These are phyloP conservation scores for Nidularia sp. DNA, from an alignment of 768 basidiomycete species.

Conservation along the genomic window DNA sequence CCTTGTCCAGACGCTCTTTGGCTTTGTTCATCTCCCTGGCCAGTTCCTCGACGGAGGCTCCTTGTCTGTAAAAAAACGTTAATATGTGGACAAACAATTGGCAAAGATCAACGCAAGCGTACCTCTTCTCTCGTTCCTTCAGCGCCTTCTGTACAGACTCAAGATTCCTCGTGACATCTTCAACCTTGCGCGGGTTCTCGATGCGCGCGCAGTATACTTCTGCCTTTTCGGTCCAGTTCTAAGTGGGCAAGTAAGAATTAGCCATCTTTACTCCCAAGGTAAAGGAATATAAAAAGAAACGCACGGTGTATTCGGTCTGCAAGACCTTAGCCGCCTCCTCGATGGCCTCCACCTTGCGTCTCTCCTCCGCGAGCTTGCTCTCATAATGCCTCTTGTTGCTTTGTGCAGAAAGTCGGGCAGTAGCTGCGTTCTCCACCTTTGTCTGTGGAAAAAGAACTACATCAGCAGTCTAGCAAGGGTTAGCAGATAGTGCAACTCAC, in stretches of 20 bases:
- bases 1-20: slow-evolving; percentile 52
- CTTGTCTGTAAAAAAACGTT: slow-evolving; percentile 45
- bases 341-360: slow-evolving; percentile 35
- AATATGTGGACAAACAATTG: not conserved
- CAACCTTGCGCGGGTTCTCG: slow-evolving; percentile 52
- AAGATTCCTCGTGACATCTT: slow-evolving; percentile 55
- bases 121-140: slow-evolving; percentile 64
- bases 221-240: slow-evolving; percentile 69
- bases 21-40: slow-evolving; percentile 65
- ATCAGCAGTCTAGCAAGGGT: not conserved
- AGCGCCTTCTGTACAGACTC: slow-evolving; percentile 62
- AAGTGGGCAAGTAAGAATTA: not conserved
- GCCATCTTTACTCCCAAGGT: not conserved
- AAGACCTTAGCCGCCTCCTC: slow-evolving; percentile 46
- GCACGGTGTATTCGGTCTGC: slow-evolving; percentile 60
- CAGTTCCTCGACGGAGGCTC: slow-evolving; percentile 76
- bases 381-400: slow-evolving; percentile 41
- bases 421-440: slow-evolving; percentile 45
- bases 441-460: slow-evolving; percentile 28
- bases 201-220: slow-evolving; percentile 55
- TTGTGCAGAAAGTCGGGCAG: slow-evolving; percentile 46
- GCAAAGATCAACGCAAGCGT: slow-evolving; percentile 7
- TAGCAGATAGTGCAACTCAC: slow-evolving; percentile 29
- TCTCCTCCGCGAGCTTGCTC: slow-evolving; percentile 49
- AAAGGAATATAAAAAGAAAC: slow-evolving; percentile 8